phyloP scores from a whole-genome alignment of 2,329 filamentous ascomycete genomes.

The Biscogniauxia mediterranea region DNA sequence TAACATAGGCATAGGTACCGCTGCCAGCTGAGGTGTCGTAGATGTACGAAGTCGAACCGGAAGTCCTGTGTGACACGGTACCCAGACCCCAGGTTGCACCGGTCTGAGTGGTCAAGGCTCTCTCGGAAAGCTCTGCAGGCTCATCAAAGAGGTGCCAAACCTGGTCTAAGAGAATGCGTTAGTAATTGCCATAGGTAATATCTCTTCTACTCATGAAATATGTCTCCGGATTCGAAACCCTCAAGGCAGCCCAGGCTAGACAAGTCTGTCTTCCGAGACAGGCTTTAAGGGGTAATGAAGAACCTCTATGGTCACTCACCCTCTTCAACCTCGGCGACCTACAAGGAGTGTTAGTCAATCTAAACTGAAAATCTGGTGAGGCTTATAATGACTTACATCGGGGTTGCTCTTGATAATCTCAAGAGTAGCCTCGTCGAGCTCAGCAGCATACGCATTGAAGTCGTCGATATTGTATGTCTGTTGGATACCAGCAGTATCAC shows the following conservation, averaged over 20 bases:
- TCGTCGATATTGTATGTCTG: constrained; percentile 41
- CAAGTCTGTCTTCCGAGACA: too few species aligned
- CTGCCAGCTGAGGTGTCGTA: constrained; percentile 42
- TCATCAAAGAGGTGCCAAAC: constrained; percentile 28
- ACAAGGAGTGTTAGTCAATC: constrained; percentile 4
- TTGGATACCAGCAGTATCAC: constrained; percentile 37
- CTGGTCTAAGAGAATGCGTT: constrained; percentile 14
- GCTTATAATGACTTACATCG: constrained; percentile 25
- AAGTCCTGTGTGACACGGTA: constrained; percentile 40
- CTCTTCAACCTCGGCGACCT: constrained; percentile 32
- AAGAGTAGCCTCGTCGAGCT: constrained; percentile 39
- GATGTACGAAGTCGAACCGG: constrained; percentile 36
- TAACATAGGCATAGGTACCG: constrained; percentile 48
- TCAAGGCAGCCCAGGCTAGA: too few species aligned
- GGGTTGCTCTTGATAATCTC: constrained; percentile 33
- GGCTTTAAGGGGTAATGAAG: too few species aligned
- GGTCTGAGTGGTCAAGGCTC: constrained; percentile 33
- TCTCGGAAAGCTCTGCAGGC: constrained; percentile 19
- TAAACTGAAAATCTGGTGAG: constrained; percentile 1
- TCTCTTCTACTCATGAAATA: too few species aligned
- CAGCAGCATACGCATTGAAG: constrained; percentile 42
- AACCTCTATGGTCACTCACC: constrained; percentile 1
- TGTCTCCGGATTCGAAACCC: too few species aligned
- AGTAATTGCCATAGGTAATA: too few species aligned
- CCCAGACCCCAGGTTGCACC: constrained; percentile 44